phyloP scores from a whole-genome alignment of 208 protist genomes.

The Crithidia thermophila region DNA sequence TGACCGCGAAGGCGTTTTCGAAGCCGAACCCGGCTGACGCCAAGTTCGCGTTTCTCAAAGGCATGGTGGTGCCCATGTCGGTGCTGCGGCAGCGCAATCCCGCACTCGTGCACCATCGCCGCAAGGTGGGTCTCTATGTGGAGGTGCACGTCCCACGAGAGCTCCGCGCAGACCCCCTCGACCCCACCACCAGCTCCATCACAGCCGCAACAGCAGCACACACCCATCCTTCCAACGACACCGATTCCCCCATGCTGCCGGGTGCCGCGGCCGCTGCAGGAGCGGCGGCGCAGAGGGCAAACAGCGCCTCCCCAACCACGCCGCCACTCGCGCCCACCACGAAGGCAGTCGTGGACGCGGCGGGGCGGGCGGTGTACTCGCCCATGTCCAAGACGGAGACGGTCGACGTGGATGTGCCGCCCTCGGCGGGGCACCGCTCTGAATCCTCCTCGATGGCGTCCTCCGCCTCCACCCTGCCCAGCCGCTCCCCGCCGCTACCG shows the following conservation, averaged over 20 bases:
- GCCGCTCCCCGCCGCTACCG: not conserved
- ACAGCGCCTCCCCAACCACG: no score
- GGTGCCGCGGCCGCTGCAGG: no score
- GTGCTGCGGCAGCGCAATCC: conserved; percentile 41
- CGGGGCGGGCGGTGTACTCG: no score
- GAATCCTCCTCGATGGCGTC: not conserved
- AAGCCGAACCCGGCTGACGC: not conserved
- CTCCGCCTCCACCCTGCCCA: conserved; percentile 7
- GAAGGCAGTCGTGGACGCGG: no score
- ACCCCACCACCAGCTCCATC: not conserved
- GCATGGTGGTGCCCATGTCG: conserved; percentile 34
- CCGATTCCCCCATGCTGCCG: no score
- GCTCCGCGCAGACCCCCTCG: conserved; percentile 14
- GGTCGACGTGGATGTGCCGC: conserved; percentile 8
- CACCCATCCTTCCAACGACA: not conserved
- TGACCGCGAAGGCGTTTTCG: conserved; percentile 6
- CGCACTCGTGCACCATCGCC: not conserved
- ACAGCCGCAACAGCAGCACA: not conserved
- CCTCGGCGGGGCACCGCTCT: not conserved
- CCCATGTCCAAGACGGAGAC: not conserved
- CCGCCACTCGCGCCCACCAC: no score
- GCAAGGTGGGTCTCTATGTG: conserved; percentile 12
- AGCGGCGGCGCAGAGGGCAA: no score
- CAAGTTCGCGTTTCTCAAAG: conserved; percentile 43
- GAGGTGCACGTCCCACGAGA: conserved; percentile 19